Percentiles rank a stretch among this genome's conserved stretches.
Conservation (phyloP, 495 filamentous ascomycete species). For the Rusavskia elegans region DNA sequence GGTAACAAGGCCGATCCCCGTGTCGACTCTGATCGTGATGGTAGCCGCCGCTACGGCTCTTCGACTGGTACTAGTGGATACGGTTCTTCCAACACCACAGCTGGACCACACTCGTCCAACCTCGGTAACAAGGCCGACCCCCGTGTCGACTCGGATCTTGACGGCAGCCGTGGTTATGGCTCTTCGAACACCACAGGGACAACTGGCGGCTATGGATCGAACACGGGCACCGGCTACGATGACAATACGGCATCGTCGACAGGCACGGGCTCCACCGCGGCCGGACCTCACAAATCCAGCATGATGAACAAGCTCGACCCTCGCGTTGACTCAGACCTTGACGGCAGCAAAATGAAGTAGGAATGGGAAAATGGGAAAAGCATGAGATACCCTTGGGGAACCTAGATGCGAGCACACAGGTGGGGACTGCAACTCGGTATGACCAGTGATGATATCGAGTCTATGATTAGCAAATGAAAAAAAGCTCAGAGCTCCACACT, state of each 20-base stretch:
- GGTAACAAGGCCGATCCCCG: conserved; percentile 33
- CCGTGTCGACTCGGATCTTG: conserved; percentile 29
- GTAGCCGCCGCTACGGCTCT: conserved; percentile 7
- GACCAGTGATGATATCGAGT: not conserved
- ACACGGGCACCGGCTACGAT: conserved; percentile 2
- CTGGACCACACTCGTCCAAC: conserved; percentile 21
- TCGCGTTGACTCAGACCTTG: conserved; percentile 8
- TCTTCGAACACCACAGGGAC: not conserved
- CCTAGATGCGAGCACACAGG: not conserved
- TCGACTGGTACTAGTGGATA: not conserved
- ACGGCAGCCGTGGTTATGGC: conserved; percentile 14
- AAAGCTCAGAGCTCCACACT: not conserved
- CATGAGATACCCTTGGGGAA: not conserved
- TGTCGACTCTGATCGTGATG: conserved; percentile 29
- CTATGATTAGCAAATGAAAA: not conserved
- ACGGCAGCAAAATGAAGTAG: conserved; percentile 1
- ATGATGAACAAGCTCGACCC: conserved; percentile 39
- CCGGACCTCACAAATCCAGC: conserved; percentile 31
- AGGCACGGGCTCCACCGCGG: conserved; percentile 12
- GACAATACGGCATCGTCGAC: conserved; percentile 12
- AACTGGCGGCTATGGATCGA: conserved; percentile 5
- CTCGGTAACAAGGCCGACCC: conserved; percentile 33
- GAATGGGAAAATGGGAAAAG: not conserved
- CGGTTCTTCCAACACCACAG: not conserved
- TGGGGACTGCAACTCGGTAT: not conserved